phyloP scores from a whole-genome alignment of 2,329 filamentous ascomycete species.

The Aspergillus quadrilineatus region DNA sequence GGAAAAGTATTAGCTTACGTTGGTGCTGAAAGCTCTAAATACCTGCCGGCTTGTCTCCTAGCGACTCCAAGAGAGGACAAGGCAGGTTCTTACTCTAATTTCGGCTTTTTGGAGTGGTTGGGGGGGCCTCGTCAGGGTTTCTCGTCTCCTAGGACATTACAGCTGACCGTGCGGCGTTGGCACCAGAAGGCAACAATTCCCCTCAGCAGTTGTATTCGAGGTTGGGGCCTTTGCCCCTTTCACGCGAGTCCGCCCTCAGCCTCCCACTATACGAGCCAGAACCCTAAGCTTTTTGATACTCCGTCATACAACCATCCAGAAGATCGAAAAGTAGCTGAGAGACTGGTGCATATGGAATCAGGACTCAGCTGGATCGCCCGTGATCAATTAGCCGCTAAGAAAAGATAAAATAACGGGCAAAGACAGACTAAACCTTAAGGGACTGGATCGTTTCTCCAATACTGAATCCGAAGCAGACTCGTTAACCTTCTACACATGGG shows the following conservation, averaged over 20 bases:
- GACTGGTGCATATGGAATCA: no score
- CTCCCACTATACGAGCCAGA: not conserved
- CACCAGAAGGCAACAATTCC: not conserved
- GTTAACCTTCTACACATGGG: no score
- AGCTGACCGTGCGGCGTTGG: not conserved
- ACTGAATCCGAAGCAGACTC: no score
- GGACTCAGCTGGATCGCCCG: no score
- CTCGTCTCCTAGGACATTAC: not conserved
- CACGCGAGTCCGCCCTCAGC: no score
- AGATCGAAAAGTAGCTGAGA: no score
- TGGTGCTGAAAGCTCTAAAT: not conserved
- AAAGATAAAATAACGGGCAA: no score
- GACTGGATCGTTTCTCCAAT: no score
- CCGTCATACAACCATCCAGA: not conserved
- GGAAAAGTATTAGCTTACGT: conserved; percentile 6
- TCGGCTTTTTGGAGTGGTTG: not conserved
- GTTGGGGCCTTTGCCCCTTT: not conserved
- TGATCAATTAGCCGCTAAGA: no score
- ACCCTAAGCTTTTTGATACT: not conserved
- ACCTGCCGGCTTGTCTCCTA: no score
- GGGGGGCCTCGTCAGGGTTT: not conserved
- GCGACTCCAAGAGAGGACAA: not conserved
- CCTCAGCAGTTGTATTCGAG: not conserved
- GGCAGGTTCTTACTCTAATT: not conserved
- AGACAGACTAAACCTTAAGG: no score